phyloP scores from a whole-genome alignment of 2,329 filamentous ascomycete species.

The Colletotrichum sp. region DNA sequence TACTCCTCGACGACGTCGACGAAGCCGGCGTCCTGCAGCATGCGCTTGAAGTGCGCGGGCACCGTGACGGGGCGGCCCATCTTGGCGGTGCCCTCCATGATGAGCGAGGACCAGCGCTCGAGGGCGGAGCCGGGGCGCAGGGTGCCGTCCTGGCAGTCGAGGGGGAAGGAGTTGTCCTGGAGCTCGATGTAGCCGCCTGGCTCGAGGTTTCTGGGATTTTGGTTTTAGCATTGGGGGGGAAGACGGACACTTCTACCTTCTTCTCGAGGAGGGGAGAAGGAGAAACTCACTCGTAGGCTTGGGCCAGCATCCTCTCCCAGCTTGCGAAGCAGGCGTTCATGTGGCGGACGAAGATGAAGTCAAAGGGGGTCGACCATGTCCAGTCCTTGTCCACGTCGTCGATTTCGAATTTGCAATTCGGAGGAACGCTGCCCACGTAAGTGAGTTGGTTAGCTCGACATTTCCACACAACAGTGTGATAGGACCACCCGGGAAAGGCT shows the following conservation, averaged over 20 bases:
- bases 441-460: too few species aligned
- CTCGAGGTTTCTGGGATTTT: slow-evolving; percentile 29
- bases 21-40: slow-evolving; percentile 35
- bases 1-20: slow-evolving; percentile 32
- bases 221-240: too few species aligned
- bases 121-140: slow-evolving; percentile 30
- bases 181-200: slow-evolving; percentile 38
- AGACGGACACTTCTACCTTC: too few species aligned
- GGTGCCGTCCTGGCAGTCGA: slow-evolving; percentile 35
- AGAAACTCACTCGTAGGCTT: slow-evolving; percentile 22
- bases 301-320: slow-evolving; percentile 24
- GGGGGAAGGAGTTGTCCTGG: slow-evolving; percentile 29
- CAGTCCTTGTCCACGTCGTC: slow-evolving; percentile 39
- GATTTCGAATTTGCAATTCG: slow-evolving; percentile 48
- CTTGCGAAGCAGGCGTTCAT: slow-evolving; percentile 23
- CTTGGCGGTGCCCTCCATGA: slow-evolving; percentile 33
- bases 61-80: slow-evolving; percentile 33
- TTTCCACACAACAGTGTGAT: slow-evolving; percentile 12
- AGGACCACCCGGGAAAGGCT: slow-evolving; percentile 6
- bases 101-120: slow-evolving; percentile 29
- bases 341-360: slow-evolving; percentile 26
- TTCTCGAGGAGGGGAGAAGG: not conserved
- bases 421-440: slow-evolving; percentile 36
- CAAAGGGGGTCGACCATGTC: slow-evolving; percentile 34
- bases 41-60: slow-evolving; percentile 27